Conservation (phyloP, 371 early-diverging fungal species). For the Globomyces sp. region DNA sequence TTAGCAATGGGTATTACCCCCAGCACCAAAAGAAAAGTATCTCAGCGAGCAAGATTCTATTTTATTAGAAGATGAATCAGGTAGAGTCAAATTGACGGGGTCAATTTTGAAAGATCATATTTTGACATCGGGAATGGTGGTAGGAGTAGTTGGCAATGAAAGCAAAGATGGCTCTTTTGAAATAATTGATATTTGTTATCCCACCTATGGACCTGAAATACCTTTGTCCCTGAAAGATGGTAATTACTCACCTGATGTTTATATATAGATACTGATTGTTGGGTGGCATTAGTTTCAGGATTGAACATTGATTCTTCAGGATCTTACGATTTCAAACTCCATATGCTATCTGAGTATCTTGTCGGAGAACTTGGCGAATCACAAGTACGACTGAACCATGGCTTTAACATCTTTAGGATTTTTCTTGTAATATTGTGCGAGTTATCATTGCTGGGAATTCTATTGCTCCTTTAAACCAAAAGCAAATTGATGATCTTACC, state of each 20-base stretch:
- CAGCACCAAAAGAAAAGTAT: slow-evolving; percentile 66
- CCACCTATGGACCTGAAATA: slow-evolving; percentile 62
- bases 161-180: slow-evolving; percentile 72
- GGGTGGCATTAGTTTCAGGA: slow-evolving; percentile 81
- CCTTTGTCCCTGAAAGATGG: slow-evolving; percentile 34
- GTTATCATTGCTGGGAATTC: slow-evolving; percentile 79
- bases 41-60: slow-evolving; percentile 58
- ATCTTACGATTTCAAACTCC: slow-evolving; percentile 27
- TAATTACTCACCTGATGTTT: too few relatives aligned
- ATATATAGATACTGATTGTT: slow-evolving; percentile 30
- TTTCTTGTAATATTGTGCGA: slow-evolving; percentile 54
- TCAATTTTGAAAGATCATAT: slow-evolving; percentile 44
- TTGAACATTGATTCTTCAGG: slow-evolving; percentile 57
- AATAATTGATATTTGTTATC: slow-evolving; percentile 76
- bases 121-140: slow-evolving; percentile 76
- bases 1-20: slow-evolving; percentile 64
- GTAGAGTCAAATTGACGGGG: slow-evolving; percentile 70
- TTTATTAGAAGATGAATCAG: slow-evolving; percentile 90
- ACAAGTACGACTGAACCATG: slow-evolving; percentile 26
- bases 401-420: slow-evolving; percentile 43
- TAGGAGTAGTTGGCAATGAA: slow-evolving; percentile 76
- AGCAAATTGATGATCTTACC: slow-evolving; percentile 20
- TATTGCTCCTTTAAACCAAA: slow-evolving; percentile 29
- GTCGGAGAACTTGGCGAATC: slow-evolving; percentile 68
- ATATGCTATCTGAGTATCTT: slow-evolving; percentile 75